A percentile compares a stretch with the other conserved stretches of the same genome.
phyloP scores from a whole-genome alignment of 2,329 filamentous ascomycete species.

The Pezicula neosporulosa region DNA sequence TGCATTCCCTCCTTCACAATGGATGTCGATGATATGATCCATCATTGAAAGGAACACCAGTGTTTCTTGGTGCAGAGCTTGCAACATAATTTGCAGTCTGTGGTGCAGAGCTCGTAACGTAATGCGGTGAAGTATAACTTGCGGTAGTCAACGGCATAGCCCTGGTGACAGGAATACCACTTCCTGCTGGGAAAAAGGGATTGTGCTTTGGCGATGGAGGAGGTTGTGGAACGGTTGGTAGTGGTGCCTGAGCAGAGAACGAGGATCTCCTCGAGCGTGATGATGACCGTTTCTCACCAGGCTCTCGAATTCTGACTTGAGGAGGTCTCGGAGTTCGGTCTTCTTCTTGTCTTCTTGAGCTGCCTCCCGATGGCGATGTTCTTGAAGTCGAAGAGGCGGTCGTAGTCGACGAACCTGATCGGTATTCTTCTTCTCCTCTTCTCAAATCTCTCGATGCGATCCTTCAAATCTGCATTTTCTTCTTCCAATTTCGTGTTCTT shows the following conservation, averaged over 20 bases:
- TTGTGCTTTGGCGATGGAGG: not conserved
- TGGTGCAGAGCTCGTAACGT: no score
- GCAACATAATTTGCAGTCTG: not conserved
- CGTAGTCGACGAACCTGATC: not conserved
- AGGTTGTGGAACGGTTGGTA: not conserved
- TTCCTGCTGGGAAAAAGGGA: not conserved
- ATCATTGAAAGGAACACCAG: not conserved
- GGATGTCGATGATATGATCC: not conserved
- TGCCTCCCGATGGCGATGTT: no score
- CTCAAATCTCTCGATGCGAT: constrained; percentile 3
- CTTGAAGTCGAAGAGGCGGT: not conserved
- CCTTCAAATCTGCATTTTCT: constrained; percentile 5
- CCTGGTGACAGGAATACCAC: no score
- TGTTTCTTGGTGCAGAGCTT: no score
- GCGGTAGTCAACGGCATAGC: no score
- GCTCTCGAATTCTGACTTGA: not conserved
- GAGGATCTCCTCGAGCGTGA: not conserved
- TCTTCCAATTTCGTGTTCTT: constrained; percentile 6
- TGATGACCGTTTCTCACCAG: not conserved
- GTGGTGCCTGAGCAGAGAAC: no score
- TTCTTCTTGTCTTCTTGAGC: not conserved
- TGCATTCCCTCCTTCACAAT: not conserved
- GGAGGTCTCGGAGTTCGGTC: not conserved
- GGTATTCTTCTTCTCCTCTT: constrained; percentile 4
- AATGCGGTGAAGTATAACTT: no score